These are phyloP conservation scores for Beauveria sp. DNA, from an alignment of 2,329 filamentous ascomycete species.

Conservation along the genomic window DNA sequence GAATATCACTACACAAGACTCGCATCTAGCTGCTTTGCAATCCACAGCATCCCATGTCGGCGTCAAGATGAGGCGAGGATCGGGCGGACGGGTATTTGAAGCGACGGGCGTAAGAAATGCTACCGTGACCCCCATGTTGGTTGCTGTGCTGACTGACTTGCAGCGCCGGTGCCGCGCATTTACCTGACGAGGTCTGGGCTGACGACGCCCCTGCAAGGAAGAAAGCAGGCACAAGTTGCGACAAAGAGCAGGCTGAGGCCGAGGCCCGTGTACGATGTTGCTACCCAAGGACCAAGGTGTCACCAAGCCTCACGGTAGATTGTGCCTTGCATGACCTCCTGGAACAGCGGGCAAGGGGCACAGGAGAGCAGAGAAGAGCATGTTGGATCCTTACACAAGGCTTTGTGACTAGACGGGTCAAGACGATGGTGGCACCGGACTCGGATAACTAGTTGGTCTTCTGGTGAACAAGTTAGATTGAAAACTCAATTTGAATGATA, in stretches of 20 bases:
- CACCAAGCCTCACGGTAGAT: background rate
- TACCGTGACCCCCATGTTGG: background rate
- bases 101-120: background rate
- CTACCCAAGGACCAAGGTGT: background rate
- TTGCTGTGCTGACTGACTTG: slow-evolving; percentile 4
- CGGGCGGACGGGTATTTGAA: background rate
- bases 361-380: background rate
- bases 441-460: too few relatives aligned
- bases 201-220: background rate
- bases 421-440: too few relatives aligned
- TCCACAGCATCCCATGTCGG: background rate
- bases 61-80: background rate
- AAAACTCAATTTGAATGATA: too few relatives aligned
- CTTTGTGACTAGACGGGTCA: background rate
- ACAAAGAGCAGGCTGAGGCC: background rate
- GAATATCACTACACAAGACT: background rate
- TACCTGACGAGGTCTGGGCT: background rate
- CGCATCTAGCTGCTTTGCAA: background rate
- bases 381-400: background rate
- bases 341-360: background rate
- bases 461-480: too few relatives aligned
- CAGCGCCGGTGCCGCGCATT: background rate
- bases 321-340: background rate
- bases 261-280: background rate
- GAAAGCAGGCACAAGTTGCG: background rate